A percentile compares a stretch with the other conserved stretches of the same genome.
Evolutionary conservation across 2,329 filamentous ascomycete genomes (phyloP).

Genomic region (Hansfordia pulvinata): DNA sequence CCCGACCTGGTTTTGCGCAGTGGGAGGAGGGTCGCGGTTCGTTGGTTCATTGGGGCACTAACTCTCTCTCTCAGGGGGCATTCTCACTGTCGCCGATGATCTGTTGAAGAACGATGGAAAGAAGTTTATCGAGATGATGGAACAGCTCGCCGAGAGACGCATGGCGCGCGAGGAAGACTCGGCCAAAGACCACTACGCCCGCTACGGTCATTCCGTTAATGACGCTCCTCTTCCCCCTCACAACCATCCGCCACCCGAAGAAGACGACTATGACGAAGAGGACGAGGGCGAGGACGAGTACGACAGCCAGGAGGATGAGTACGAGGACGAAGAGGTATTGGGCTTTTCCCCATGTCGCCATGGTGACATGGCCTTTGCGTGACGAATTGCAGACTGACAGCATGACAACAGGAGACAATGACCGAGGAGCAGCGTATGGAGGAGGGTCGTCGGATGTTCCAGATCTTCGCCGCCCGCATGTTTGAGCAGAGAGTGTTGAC

Average conservation of each 20-base stretch:
- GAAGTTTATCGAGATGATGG: conserved; percentile 99
- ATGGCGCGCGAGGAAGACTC: conserved; percentile 96
- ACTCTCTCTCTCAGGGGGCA: conserved; percentile 81
- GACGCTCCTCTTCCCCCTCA: conserved; percentile 45
- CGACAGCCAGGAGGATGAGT: conserved; percentile 49
- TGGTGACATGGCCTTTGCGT: too few species aligned
- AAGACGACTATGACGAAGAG: conserved; percentile 61
- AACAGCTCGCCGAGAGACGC: conserved; percentile 89
- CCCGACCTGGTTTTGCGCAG: too few species aligned
- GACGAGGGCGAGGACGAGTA: conserved; percentile 48
- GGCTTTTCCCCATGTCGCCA: too few species aligned
- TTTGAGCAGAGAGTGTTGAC: conserved; percentile 95
- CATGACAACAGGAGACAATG: conserved; percentile 63
- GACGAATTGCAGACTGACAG: conserved; percentile 3
- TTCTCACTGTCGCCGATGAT: conserved; percentile 96
- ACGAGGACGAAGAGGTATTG: conserved; percentile 69
- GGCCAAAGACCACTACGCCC: conserved; percentile 53
- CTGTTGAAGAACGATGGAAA: conserved; percentile 97
- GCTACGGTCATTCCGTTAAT: conserved; percentile 43
- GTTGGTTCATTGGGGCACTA: too few species aligned
- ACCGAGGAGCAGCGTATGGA: conserved; percentile 98
- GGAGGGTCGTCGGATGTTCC: conserved; percentile 95
- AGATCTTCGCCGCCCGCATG: conserved; percentile 98
- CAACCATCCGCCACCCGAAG: conserved; percentile 63
- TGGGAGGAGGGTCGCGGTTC: too few species aligned